These are phyloP conservation scores for Phaeophleospora eucalypticola DNA, from an alignment of 2,329 filamentous ascomycete genomes.

Conservation along the genomic window DNA sequence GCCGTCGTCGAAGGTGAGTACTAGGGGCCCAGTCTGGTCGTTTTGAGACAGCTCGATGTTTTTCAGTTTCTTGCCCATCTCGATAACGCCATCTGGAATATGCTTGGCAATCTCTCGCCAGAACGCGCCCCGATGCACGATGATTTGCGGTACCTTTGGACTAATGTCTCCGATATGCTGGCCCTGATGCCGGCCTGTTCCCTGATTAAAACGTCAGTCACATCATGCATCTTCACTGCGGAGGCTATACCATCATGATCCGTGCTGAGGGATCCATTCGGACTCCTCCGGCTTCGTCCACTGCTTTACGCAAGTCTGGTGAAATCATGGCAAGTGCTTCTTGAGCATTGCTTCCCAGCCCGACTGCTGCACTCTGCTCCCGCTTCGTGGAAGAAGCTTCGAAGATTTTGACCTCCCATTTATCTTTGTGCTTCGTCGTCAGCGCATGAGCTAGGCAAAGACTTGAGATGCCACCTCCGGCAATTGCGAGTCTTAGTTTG, in stretches of 20 bases:
- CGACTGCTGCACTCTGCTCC: conserved; percentile 8
- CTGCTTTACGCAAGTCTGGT: conserved; percentile 7
- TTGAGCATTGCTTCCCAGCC: conserved; percentile 11
- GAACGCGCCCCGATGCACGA: conserved; percentile 1
- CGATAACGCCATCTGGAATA: neutral
- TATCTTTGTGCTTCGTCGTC: conserved; percentile 1
- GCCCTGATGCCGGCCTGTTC: conserved; percentile 1
- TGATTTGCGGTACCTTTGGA: neutral
- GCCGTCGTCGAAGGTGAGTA: conserved; percentile 1
- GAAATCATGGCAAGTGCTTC: conserved; percentile 7
- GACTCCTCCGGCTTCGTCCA: conserved; percentile 9
- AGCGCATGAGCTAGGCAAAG: conserved; percentile 9
- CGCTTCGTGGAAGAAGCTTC: conserved; percentile 4
- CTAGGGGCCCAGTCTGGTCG: no score
- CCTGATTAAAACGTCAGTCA: neutral
- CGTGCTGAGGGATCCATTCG: conserved; percentile 6
- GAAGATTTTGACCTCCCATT: conserved; percentile 9
- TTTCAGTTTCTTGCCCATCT: neutral
- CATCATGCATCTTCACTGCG: neutral
- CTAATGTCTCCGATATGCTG: conserved; percentile 2
- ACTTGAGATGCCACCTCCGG: conserved; percentile 10
- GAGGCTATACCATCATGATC: conserved; percentile 11
- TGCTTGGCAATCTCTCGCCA: neutral
- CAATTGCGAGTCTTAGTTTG: conserved; percentile 22
- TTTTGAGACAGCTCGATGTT: neutral